phyloP scores from a whole-genome alignment of 225 moss, liverwort and hornwort genomes.

The Physcomitrellopsis africana region DNA sequence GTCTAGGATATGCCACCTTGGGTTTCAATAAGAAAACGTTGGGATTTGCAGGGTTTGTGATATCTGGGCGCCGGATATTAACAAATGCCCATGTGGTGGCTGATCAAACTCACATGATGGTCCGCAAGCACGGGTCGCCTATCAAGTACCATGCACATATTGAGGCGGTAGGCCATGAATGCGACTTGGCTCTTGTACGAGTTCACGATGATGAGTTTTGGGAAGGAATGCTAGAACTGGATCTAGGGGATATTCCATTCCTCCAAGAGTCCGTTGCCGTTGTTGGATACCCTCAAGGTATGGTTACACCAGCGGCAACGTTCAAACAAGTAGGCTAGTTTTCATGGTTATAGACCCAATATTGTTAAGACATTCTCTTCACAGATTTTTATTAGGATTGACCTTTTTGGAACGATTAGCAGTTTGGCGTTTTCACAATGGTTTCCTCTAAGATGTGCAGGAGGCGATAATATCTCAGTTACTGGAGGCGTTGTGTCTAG shows the following conservation, averaged over 20 bases:
- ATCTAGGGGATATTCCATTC: constrained; percentile 88
- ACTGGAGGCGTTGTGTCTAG: constrained; percentile 96
- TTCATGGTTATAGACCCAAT: constrained; percentile 12
- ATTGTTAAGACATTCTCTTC: not conserved
- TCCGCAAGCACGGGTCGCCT: constrained; percentile 96
- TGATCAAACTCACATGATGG: constrained; percentile 91
- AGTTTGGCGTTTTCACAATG: constrained; percentile 7
- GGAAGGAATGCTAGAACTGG: constrained; percentile 88
- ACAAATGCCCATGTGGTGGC: constrained; percentile 98
- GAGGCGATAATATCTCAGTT: constrained; percentile 96
- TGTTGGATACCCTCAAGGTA: constrained; percentile 98
- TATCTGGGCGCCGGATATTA: constrained; percentile 77
- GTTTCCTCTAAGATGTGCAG: constrained; percentile 43
- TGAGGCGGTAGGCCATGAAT: constrained; percentile 95
- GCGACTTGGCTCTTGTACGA: constrained; percentile 83
- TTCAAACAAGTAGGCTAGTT: not conserved
- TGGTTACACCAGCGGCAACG: not conserved
- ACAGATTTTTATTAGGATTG: not conserved
- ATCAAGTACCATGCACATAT: constrained; percentile 87
- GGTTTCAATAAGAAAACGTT: not conserved
- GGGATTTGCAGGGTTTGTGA: constrained; percentile 80
- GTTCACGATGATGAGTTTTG: constrained; percentile 86
- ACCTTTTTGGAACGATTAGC: constrained; percentile 1
- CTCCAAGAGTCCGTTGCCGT: constrained; percentile 96
- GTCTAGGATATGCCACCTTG: not conserved